Evolutionary conservation across 2,329 filamentous ascomycete species (phyloP).

Genomic region (Aphanocladium album): DNA sequence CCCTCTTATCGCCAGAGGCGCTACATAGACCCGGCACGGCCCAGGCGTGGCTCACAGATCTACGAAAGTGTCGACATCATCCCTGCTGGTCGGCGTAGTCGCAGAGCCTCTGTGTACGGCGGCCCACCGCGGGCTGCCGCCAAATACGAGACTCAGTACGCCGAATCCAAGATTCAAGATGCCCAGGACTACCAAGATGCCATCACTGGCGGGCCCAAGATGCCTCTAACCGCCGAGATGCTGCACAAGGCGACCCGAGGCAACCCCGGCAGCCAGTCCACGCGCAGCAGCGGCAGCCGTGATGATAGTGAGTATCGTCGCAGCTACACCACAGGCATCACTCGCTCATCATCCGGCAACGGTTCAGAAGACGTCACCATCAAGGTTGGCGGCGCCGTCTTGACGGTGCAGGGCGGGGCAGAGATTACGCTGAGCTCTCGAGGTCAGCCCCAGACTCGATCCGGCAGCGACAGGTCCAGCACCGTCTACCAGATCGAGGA

Average conservation of each 20-base stretch:
- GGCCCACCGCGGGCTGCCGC: constrained; percentile 29
- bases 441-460: constrained; percentile 25
- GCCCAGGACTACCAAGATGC: constrained; percentile 35
- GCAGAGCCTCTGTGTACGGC: constrained; percentile 38
- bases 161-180: constrained; percentile 33
- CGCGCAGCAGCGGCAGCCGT: constrained; percentile 53
- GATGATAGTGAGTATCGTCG: constrained; percentile 60
- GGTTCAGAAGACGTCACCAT: constrained; percentile 58
- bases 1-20: constrained; percentile 29
- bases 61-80: constrained; percentile 39
- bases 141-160: constrained; percentile 29
- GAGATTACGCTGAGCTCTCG: constrained; percentile 51
- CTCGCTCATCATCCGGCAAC: constrained; percentile 41
- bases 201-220: constrained; percentile 38
- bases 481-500: constrained; percentile 47
- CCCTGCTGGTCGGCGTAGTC: constrained; percentile 29
- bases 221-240: constrained; percentile 51
- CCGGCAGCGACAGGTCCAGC: constrained; percentile 48
- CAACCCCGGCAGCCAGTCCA: constrained; percentile 50
- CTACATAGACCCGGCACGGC: constrained; percentile 28
- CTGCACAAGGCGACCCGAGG: constrained; percentile 47
- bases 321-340: constrained; percentile 58
- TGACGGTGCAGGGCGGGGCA: constrained; percentile 52
- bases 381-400: constrained; percentile 53
- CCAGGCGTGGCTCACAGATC: constrained; percentile 29